Percentiles rank a stretch among this genome's conserved stretches.
phyloP scores from a whole-genome alignment of 306 rosid genomes.

The Corylus heterophylla region DNA sequence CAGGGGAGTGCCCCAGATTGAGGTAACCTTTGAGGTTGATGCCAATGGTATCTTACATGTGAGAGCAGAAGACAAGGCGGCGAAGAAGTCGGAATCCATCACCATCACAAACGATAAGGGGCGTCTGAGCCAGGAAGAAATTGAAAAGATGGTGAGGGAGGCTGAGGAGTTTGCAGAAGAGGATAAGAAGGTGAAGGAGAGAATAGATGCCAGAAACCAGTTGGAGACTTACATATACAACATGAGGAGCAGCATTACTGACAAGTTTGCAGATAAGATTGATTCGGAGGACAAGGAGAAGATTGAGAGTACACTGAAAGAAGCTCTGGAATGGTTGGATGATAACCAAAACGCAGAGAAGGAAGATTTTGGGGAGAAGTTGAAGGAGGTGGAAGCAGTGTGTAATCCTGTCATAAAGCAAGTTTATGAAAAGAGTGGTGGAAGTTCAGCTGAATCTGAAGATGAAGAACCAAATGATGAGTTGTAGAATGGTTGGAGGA shows the following conservation, averaged over 20 bases:
- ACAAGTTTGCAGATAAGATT: constrained; percentile 47
- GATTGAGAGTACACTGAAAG: constrained; percentile 40
- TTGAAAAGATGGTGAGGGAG: constrained; percentile 56
- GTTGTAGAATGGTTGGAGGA: constrained; percentile 22
- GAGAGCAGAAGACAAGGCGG: constrained; percentile 60
- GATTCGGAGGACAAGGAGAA: constrained; percentile 51
- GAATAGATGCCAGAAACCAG: constrained; percentile 49
- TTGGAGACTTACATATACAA: constrained; percentile 51
- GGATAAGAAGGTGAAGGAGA: constrained; percentile 47
- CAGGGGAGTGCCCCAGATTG: constrained; percentile 67
- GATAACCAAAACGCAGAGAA: constrained; percentile 47
- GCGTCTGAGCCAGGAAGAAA: constrained; percentile 59
- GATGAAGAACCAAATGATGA: constrained; percentile 48
- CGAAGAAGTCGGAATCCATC: constrained; percentile 46
- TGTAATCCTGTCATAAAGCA: constrained; percentile 44
- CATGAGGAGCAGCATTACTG: constrained; percentile 44
- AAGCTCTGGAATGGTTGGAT: constrained; percentile 53
- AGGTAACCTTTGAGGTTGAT: constrained; percentile 63
- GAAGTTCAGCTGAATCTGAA: constrained; percentile 20
- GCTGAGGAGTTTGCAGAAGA: constrained; percentile 64
- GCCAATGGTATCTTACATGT: constrained; percentile 54
- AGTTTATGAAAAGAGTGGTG: constrained; percentile 45
- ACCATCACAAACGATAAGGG: constrained; percentile 64
- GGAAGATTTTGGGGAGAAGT: constrained; percentile 46
- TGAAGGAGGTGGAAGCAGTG: constrained; percentile 51